These are phyloP conservation scores for Mycosarcoma mackinlayi DNA, from an alignment of 1,284 basidiomycete genomes.

Conservation along the genomic window DNA sequence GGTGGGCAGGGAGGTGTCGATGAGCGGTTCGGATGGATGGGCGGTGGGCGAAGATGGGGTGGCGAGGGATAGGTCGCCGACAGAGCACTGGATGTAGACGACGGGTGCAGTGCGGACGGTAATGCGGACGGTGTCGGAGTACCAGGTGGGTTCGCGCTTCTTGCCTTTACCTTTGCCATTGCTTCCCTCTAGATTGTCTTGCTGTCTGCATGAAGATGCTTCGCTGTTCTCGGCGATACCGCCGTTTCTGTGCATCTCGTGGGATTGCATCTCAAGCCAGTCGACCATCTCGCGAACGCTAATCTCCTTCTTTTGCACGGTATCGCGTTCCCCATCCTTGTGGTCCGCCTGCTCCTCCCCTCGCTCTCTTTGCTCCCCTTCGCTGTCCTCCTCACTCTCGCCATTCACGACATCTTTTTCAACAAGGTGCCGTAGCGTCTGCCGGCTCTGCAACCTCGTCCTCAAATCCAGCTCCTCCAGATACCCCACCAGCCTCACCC, in stretches of 20 bases:
- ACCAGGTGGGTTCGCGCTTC: slow-evolving; percentile 15
- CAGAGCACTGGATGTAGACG: slow-evolving; percentile 50
- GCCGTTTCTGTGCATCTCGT: background rate
- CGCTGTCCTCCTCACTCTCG: slow-evolving; percentile 1
- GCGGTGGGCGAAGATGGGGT: background rate
- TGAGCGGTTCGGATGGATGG: background rate
- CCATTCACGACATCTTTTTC: background rate
- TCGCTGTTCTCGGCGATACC: background rate
- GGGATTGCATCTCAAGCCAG: slow-evolving; percentile 1
- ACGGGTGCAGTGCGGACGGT: slow-evolving; percentile 25
- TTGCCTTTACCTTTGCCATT: slow-evolving; percentile 41
- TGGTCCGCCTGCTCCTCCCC: background rate
- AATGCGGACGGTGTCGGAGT: slow-evolving; percentile 19
- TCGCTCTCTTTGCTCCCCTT: background rate
- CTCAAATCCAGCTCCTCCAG: slow-evolving; percentile 44
- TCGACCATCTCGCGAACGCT: slow-evolving; percentile 22
- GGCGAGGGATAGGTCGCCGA: slow-evolving; percentile 21
- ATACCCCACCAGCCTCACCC: slow-evolving; percentile 44
- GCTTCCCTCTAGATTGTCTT: too few species aligned
- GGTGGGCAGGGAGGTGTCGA: background rate
- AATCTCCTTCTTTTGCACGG: slow-evolving; percentile 20
- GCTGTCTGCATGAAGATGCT: too few species aligned
- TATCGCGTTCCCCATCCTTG: background rate
- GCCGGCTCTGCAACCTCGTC: slow-evolving; percentile 20
- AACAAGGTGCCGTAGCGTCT: slow-evolving; percentile 21